phyloP scores from a whole-genome alignment of 2,329 filamentous ascomycete species.

The Daldinia eschscholtzii region DNA sequence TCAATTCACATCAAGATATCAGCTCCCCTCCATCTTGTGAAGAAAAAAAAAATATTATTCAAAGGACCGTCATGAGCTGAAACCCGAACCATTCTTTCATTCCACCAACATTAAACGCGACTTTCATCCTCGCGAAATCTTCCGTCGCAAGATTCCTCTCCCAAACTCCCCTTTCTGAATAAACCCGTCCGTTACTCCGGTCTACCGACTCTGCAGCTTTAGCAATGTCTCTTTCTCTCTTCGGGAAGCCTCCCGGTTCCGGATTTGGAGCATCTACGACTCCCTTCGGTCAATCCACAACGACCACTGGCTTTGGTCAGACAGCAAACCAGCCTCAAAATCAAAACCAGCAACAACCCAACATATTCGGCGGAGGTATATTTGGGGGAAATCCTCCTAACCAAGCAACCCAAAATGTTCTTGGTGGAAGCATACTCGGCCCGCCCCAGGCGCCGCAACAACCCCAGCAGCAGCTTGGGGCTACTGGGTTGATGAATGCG shows the following conservation, averaged over 20 bases:
- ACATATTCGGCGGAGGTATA: slow-evolving; percentile 48
- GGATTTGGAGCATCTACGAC: slow-evolving; percentile 44
- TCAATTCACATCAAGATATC: slow-evolving; percentile 10
- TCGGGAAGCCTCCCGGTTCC: slow-evolving; percentile 40
- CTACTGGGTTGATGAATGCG: slow-evolving; percentile 60
- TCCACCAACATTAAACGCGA: slow-evolving; percentile 29
- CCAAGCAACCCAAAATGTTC: slow-evolving; percentile 50
- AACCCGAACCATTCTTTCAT: slow-evolving; percentile 28
- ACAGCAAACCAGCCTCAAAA: slow-evolving; percentile 56
- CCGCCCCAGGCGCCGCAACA: slow-evolving; percentile 55
- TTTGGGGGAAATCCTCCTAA: slow-evolving; percentile 45
- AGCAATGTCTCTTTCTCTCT: slow-evolving; percentile 50
- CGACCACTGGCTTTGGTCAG: slow-evolving; percentile 57
- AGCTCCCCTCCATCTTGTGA: slow-evolving; percentile 3
- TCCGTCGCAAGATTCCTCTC: slow-evolving; percentile 11
- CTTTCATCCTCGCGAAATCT: slow-evolving; percentile 18
- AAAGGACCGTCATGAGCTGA: slow-evolving; percentile 33
- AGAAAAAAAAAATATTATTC: slow-evolving; percentile 1
- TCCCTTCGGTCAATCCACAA: slow-evolving; percentile 10
- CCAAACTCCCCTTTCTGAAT: background rate
- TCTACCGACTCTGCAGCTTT: slow-evolving; percentile 1
- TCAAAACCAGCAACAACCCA: slow-evolving; percentile 42
- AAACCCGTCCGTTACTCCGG: background rate
- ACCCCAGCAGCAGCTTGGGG: slow-evolving; percentile 55
- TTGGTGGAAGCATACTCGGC: slow-evolving; percentile 52